Evolutionary conservation across 768 basidiomycete species (phyloP).

Genomic region (Suillus occidentalis): DNA sequence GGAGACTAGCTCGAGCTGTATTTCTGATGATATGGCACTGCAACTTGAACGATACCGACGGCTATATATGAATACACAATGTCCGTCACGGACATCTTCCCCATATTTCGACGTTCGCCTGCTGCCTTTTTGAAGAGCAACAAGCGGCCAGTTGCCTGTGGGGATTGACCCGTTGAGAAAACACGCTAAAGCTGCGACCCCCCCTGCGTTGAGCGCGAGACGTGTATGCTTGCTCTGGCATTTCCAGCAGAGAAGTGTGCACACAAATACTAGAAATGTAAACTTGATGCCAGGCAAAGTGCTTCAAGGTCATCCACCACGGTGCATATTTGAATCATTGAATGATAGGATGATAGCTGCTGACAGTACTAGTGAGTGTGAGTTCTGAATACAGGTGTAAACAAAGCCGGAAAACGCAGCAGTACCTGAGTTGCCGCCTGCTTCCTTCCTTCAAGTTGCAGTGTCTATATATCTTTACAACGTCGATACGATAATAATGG

Average conservation of each 20-base stretch:
- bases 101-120: constrained; percentile 40
- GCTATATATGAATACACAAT: neutral
- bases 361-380: constrained; percentile 4
- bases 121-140: neutral
- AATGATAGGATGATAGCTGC: neutral
- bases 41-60: neutral
- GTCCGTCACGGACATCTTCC: constrained; percentile 31
- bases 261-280: neutral
- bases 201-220: neutral
- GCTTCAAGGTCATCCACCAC: neutral
- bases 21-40: neutral
- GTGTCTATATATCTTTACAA: constrained; percentile 11
- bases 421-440: neutral
- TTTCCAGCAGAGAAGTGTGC: neutral
- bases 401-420: constrained; percentile 18
- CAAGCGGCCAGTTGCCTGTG: neutral
- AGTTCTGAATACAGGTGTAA: constrained; percentile 21
- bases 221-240: neutral
- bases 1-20: neutral
- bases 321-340: constrained; percentile 4
- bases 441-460: constrained; percentile 1
- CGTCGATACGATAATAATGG: constrained; percentile 47
- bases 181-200: neutral
- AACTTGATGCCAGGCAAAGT: neutral
- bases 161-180: neutral